A percentile compares a stretch with the other conserved stretches of the same genome.
phyloP scores from a whole-genome alignment of 2,329 filamentous ascomycete genomes.

The Chrysoporthe puriensis region DNA sequence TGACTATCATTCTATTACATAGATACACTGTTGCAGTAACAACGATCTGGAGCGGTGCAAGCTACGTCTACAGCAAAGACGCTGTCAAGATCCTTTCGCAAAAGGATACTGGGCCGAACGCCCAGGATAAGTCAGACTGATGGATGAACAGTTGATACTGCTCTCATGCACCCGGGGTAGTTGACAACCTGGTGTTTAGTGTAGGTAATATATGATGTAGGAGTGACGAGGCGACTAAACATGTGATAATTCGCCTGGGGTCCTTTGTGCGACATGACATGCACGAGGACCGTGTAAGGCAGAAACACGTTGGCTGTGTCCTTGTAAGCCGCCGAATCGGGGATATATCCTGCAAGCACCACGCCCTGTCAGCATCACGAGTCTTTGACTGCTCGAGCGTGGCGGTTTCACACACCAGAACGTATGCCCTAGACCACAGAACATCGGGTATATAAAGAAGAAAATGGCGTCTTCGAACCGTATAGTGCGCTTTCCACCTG shows the following conservation, averaged over 20 bases:
- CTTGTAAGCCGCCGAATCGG: background rate
- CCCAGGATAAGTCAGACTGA: constrained; percentile 17
- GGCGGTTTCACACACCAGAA: background rate
- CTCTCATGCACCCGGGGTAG: background rate
- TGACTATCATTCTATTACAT: constrained; percentile 12
- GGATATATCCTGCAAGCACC: background rate
- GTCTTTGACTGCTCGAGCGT: too few species aligned
- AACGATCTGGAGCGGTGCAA: constrained; percentile 90
- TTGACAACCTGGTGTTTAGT: background rate
- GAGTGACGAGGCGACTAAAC: background rate
- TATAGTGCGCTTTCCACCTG: background rate
- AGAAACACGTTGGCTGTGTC: background rate
- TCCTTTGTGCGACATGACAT: background rate
- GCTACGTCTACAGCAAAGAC: constrained; percentile 88
- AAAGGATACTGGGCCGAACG: constrained; percentile 33
- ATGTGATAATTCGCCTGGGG: too few species aligned
- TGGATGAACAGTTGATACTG: background rate
- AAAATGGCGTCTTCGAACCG: background rate
- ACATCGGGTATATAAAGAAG: background rate
- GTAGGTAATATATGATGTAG: background rate
- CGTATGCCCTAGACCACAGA: background rate
- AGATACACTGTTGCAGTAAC: constrained; percentile 86
- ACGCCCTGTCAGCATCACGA: too few species aligned
- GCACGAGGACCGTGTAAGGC: background rate
- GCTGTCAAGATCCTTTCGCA: constrained; percentile 80